Evolutionary conservation across 2,329 filamentous ascomycete species (phyloP).

Genomic region (Ophioceras dolichostomum): DNA sequence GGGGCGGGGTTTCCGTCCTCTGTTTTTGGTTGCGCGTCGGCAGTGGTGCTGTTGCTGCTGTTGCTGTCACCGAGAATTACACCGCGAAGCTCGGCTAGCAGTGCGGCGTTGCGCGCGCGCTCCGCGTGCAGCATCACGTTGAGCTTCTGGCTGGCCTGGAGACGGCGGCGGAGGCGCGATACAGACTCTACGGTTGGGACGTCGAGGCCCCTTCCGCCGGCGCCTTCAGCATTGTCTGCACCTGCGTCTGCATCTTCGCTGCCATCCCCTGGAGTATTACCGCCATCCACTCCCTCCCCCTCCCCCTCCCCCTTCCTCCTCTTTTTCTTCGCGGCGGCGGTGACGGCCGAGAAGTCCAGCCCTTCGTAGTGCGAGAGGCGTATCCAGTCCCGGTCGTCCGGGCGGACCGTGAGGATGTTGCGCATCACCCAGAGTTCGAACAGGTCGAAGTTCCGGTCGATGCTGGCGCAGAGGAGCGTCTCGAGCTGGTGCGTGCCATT

Average conservation of each 20-base stretch:
- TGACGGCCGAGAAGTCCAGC: slow-evolving; percentile 28
- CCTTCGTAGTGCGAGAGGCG: slow-evolving; percentile 76
- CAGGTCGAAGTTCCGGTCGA: slow-evolving; percentile 76
- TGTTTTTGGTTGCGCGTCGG: slow-evolving; percentile 11
- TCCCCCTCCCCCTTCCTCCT: slow-evolving; percentile 1
- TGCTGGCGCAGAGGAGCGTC: slow-evolving; percentile 66
- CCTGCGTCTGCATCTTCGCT: background rate
- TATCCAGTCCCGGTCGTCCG: slow-evolving; percentile 66
- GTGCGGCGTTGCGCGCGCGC: slow-evolving; percentile 56
- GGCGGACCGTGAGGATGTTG: slow-evolving; percentile 62
- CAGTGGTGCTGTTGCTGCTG: background rate
- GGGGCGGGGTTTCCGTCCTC: background rate
- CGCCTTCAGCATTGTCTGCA: background rate
- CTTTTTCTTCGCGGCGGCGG: background rate
- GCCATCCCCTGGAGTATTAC: slow-evolving; percentile 1
- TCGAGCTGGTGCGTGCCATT: slow-evolving; percentile 78
- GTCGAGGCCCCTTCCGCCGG: slow-evolving; percentile 10
- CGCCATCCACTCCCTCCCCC: slow-evolving; percentile 6
- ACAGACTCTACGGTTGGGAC: slow-evolving; percentile 55
- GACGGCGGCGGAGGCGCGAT: slow-evolving; percentile 56
- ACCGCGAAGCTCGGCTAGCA: slow-evolving; percentile 51
- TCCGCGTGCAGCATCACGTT: slow-evolving; percentile 59
- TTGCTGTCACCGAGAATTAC: slow-evolving; percentile 11
- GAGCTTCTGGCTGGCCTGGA: slow-evolving; percentile 69
- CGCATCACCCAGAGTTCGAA: slow-evolving; percentile 84